A percentile compares a stretch with the other conserved stretches of the same genome.
Evolutionary conservation across 169 alveolate species (phyloP).

Genomic region (Eimeria maxima): DNA sequence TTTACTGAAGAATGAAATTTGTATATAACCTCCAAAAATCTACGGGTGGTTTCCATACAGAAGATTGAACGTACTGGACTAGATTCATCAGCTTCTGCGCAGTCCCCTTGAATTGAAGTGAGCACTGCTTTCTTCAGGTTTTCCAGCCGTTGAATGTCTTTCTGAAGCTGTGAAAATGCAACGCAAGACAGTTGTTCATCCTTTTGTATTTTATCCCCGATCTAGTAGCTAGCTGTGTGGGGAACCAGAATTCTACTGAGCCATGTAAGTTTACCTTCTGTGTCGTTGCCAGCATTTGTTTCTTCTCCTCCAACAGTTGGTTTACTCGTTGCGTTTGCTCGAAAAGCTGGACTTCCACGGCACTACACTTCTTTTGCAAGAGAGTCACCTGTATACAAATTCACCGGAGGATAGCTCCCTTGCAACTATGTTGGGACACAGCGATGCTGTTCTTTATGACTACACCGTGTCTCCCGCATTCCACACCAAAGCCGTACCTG

Average conservation of each 20-base stretch:
- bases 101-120: slow-evolving; percentile 92
- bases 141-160: slow-evolving; percentile 91
- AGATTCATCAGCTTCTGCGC: slow-evolving; percentile 83
- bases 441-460: neutral
- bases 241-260: neutral
- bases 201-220: neutral
- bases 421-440: neutral
- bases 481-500: slow-evolving; percentile 80
- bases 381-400: slow-evolving; percentile 85
- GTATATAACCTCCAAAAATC: no score
- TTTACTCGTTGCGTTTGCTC: slow-evolving; percentile 92
- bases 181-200: neutral
- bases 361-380: slow-evolving; percentile 91
- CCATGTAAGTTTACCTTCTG: slow-evolving; percentile 84
- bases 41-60: neutral
- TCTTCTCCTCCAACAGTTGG: slow-evolving; percentile 92
- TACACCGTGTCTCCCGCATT: neutral
- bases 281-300: slow-evolving; percentile 88
- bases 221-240: neutral
- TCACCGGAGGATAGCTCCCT: neutral
- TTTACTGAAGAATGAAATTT: neutral
- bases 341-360: slow-evolving; percentile 91
- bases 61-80: slow-evolving; percentile 11
- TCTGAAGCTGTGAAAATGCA: slow-evolving; percentile 85
- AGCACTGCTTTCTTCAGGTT: slow-evolving; percentile 91